Percentiles rank a stretch among this genome's conserved stretches.
These are phyloP conservation scores for Irpex rosettiformis DNA, from an alignment of 1,284 basidiomycete genomes.

Conservation along the genomic window DNA sequence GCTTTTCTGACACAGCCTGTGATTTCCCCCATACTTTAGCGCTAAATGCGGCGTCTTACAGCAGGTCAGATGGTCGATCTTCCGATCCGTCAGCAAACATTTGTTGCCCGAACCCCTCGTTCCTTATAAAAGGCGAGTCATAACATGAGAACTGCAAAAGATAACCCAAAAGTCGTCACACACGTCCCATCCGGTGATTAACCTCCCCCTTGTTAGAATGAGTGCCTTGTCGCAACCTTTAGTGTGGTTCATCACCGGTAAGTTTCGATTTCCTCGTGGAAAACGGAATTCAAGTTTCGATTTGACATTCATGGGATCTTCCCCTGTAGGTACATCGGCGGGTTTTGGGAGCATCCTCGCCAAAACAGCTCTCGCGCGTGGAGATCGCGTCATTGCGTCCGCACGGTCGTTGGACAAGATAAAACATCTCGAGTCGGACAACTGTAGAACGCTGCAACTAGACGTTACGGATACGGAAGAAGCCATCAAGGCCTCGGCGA, in stretches of 20 bases:
- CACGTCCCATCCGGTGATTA: too few relatives aligned
- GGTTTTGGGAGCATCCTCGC: constrained; percentile 31
- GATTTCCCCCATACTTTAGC: too few relatives aligned
- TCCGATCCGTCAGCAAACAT: neutral
- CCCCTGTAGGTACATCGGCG: constrained; percentile 20
- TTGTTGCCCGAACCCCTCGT: neutral
- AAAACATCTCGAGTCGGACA: constrained; percentile 24
- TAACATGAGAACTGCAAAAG: too few relatives aligned
- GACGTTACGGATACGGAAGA: constrained; percentile 29
- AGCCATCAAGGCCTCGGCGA: constrained; percentile 21
- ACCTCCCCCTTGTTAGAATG: neutral
- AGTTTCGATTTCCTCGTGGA: neutral
- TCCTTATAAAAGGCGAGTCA: neutral
- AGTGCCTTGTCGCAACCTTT: neutral
- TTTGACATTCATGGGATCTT: neutral
- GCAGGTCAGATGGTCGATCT: neutral
- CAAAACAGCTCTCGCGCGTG: constrained; percentile 23
- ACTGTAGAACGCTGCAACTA: constrained; percentile 24
- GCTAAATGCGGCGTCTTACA: too few relatives aligned
- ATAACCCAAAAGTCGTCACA: too few relatives aligned
- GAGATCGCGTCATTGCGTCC: constrained; percentile 27
- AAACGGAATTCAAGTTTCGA: too few relatives aligned
- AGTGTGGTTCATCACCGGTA: constrained; percentile 16
- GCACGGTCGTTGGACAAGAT: constrained; percentile 27
- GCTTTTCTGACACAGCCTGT: too few relatives aligned